Evolutionary conservation across 1,139 yeast genomes (phyloP), one percentile per base, ranked within the genome.

Genomic region (Hyphopichia wangnamkhiaoensis): DNA sequence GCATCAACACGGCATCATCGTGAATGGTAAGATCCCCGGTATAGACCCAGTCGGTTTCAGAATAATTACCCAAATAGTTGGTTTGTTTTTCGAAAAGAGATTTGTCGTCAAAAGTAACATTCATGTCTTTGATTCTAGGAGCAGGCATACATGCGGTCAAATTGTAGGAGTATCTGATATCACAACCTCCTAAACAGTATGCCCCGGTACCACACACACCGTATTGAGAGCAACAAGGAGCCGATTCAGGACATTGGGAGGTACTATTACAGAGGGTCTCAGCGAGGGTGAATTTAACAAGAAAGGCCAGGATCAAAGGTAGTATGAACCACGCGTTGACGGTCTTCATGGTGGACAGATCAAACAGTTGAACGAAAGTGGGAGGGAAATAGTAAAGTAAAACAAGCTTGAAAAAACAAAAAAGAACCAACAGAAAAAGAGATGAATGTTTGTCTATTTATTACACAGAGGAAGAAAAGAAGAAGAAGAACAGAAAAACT

Each of bases 191-290:
- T 37, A 89, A 70, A 68, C 96, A 89, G 58, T 75, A 70, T 3
- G 82, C 68, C 1, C 96, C 96, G 13, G 83, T 74, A 40, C 96
- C 96, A 71, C 96, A 89, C n/a, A 65, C 70, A 27, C 95, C 95
- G 52, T 80, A 85, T 49, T 82, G 88, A 16, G 90, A 82, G 59
- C 96, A 89, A 58, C 96, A 89, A 34, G 96, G 96, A 39, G 63
- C 52, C 31, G 71, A 74, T 49, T 79, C 76, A 0, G 96, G 96
- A 63, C 96, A 89, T 10, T 63, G 55, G n/a, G 51, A 45, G 13
- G 73, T 61, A 8, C 65, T 58, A 38, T 72, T 72, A 63, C 95
- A 86, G 7, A 58, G 43, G 39, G 34, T 47, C 49, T 45, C 43
- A 30, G 48, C 50, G 7, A 40, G 54, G 24, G 50, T 57, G 28